phyloP scores from a whole-genome alignment of 2,329 filamentous ascomycete genomes.

The Sporothrix dimorphospora region DNA sequence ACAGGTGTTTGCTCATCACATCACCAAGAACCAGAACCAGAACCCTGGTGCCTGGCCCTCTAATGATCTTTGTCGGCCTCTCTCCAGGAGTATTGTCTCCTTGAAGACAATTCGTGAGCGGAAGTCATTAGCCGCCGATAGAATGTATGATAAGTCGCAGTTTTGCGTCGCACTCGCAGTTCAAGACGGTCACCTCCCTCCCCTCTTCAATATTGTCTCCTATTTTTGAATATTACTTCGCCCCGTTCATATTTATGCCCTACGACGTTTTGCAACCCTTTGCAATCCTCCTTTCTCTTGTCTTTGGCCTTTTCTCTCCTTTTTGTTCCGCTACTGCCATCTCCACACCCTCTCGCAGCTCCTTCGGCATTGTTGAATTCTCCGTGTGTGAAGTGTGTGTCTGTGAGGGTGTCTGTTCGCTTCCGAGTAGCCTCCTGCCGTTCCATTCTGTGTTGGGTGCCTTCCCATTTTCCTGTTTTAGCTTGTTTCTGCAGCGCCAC shows the following conservation, averaged over 20 bases:
- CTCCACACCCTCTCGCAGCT: not conserved
- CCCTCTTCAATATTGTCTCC: not conserved
- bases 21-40: not conserved
- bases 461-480: not conserved
- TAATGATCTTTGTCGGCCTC: not conserved
- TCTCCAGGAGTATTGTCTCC: no score
- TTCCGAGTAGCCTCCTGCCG: not conserved
- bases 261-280: no score
- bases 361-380: not conserved
- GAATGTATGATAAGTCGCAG: not conserved
- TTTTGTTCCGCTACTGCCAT: not conserved
- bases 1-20: not conserved
- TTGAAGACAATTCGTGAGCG: not conserved
- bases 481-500: not conserved
- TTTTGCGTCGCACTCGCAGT: not conserved
- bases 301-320: not conserved
- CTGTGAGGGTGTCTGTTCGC: not conserved
- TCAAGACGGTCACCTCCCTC: not conserved
- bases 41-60: not conserved
- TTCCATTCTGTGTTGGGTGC: not conserved
- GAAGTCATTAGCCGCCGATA: not conserved
- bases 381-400: not conserved
- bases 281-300: not conserved
- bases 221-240: not conserved
- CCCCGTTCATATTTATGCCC: not conserved